phyloP scores from a whole-genome alignment of 192 early-diverging fungal species.

The Backusella parvicylindrica region DNA sequence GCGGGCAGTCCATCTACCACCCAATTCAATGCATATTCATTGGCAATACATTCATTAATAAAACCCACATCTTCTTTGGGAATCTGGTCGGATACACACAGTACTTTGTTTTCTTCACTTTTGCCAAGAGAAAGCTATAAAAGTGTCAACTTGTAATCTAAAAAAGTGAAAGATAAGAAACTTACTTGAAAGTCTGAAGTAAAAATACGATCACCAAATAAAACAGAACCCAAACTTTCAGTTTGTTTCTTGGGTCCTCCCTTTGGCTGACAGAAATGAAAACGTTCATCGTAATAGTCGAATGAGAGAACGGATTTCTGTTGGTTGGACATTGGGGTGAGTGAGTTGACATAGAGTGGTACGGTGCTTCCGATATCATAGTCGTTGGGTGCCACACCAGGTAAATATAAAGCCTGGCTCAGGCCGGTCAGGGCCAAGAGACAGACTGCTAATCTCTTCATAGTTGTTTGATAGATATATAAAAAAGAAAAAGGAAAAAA shows the following conservation, averaged over 20 bases:
- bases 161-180: neutral
- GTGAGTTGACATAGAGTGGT: slow-evolving; percentile 80
- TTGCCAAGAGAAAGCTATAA: slow-evolving; percentile 63
- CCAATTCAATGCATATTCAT: slow-evolving; percentile 81
- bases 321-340: slow-evolving; percentile 72
- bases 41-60: slow-evolving; percentile 79
- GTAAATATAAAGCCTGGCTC: slow-evolving; percentile 80
- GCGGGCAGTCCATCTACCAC: slow-evolving; percentile 95
- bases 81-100: slow-evolving; percentile 60
- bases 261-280: slow-evolving; percentile 83
- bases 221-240: slow-evolving; percentile 88
- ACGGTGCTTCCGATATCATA: slow-evolving; percentile 68
- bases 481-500: neutral
- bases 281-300: slow-evolving; percentile 84
- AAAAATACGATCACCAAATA: slow-evolving; percentile 96
- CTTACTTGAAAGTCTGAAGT: slow-evolving; percentile 75
- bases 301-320: slow-evolving; percentile 79
- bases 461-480: neutral
- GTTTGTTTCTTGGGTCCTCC: slow-evolving; percentile 59
- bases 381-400: slow-evolving; percentile 89
- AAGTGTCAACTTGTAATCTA: neutral
- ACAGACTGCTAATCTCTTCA: neutral
- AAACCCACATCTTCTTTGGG: slow-evolving; percentile 74
- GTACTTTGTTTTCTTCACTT: slow-evolving; percentile 51
- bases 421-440: slow-evolving; percentile 3